These are phyloP conservation scores for Holtermannia corniformis DNA, from an alignment of 768 basidiomycete species.

Conservation along the genomic window DNA sequence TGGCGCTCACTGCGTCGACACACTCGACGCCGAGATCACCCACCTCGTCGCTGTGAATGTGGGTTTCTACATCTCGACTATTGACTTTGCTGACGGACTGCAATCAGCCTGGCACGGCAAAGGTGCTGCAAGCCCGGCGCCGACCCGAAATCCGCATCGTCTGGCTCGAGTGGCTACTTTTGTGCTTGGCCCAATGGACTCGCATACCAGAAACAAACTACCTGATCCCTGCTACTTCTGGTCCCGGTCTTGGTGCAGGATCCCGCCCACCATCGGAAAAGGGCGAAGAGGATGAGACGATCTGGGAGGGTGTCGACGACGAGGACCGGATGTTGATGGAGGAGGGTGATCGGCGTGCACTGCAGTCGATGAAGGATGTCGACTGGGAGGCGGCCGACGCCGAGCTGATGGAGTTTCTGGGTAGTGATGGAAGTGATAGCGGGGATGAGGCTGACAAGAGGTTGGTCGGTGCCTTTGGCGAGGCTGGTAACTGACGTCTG, in stretches of 20 bases:
- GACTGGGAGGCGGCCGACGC: background rate
- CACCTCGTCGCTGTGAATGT: background rate
- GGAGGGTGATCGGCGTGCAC: background rate
- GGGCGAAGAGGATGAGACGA: background rate
- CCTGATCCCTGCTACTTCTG: background rate
- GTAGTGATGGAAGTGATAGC: background rate
- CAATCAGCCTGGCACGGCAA: background rate
- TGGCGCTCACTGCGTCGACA: background rate
- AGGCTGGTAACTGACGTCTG: background rate
- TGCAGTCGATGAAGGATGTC: background rate
- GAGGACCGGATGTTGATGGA: background rate
- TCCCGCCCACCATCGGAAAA: background rate
- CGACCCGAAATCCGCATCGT: background rate
- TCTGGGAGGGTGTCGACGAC: background rate
- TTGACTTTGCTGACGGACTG: background rate
- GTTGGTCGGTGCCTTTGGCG: background rate
- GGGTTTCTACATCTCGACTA: background rate
- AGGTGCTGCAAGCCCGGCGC: background rate
- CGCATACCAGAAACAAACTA: background rate
- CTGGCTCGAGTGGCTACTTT: background rate
- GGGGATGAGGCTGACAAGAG: background rate
- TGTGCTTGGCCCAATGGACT: background rate
- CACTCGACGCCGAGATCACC: background rate
- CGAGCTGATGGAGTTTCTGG: background rate
- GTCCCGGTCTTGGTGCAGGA: background rate